Base-by-base conservation (phyloP, 768 basidiomycete genomes). In the Mycena haematopus region DNA sequence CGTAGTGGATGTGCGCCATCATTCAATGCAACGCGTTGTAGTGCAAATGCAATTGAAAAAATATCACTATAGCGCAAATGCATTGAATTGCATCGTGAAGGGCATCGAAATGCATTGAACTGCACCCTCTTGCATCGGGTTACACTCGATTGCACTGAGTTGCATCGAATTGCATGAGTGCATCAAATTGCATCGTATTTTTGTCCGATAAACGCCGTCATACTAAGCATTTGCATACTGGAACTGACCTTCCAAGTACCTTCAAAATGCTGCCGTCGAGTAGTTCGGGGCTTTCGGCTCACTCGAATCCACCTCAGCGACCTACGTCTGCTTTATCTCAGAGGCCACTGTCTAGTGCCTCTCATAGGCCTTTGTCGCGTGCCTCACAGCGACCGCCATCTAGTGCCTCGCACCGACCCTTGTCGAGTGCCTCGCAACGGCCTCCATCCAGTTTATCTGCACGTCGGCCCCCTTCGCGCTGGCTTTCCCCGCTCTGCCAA, bases 361-460 rank as follows among this genome's bases (percentile, higher is more conserved):
- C 80, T 1, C 72, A 77, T 15, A 17, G 40, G n/a, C 40, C 83
- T 7, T 68, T 73, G n/a, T 85, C 85, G 1, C 85, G 86, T 56
- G 69, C 81, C 24, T 82, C 82, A 7, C 76, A 69, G 6, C 77
- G 74, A 69, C 78, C 86, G 75, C 56, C 74, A 70, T 72, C 86
- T 70, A 70, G 83, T 73, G 70, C 79, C 69, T 68, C 80, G 1
- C 44, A 45, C 7, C 15, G 44, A 24, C 15, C 83, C 9, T 68
- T 73, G 22, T 85, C 85, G 1, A 85, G 86, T 55, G 69, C 81
- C 24, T 82, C 82, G 9, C 76, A 69, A 4, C 77, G 74, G 68
- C 79, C 86, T 75, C 56, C 74, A 70, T 72, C 86, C 71, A 71
- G 83, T 72, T 71, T 79, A 70, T 68, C 80, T 65, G 21, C 67